A percentile compares a stretch with the other conserved stretches of the same genome.
Conservation (phyloP, 371 early-diverging fungal genomes). For the Chytridium lagenaria region DNA sequence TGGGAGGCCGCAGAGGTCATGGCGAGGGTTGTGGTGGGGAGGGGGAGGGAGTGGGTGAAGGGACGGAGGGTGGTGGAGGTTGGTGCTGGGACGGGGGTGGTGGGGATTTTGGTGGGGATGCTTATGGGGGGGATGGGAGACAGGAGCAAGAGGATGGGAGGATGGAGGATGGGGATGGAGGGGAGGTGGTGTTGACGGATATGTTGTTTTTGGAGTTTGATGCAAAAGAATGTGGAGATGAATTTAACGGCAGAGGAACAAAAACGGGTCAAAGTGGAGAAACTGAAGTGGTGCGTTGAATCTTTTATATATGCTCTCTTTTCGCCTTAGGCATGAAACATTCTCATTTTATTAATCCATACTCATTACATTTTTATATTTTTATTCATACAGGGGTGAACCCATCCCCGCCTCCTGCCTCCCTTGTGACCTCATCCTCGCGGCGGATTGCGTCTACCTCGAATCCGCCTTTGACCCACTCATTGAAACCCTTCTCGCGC, state of each 20-base stretch:
- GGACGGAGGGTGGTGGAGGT: conserved; percentile 31
- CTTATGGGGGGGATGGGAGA: conserved; percentile 24
- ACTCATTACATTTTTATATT: neutral
- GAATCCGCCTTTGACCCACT: conserved; percentile 42
- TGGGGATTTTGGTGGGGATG: conserved; percentile 37
- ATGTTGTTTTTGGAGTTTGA: conserved; percentile 41
- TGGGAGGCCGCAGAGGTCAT: conserved; percentile 42
- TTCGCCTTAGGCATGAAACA: too few relatives aligned
- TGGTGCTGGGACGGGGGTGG: conserved; percentile 41
- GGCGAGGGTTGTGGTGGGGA: conserved; percentile 20
- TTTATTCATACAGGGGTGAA: conserved; percentile 24
- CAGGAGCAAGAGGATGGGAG: too few relatives aligned
- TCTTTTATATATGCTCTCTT: too few relatives aligned
- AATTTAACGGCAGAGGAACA: conserved; percentile 28
- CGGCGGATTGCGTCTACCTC: conserved; percentile 42
- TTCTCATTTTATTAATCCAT: neutral
- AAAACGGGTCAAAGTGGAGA: conserved; percentile 15
- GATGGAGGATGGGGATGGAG: conserved; percentile 8
- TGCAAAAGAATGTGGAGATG: conserved; percentile 36
- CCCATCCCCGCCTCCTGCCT: conserved; percentile 6
- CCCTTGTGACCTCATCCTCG: conserved; percentile 34
- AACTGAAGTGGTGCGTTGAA: conserved; percentile 36
- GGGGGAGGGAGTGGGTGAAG: neutral
- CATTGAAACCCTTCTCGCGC: conserved; percentile 33
- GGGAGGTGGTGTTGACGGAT: conserved; percentile 34